Evolutionary conservation across 1,284 basidiomycete species (phyloP).

Genomic region (Sanghuangporus baumii): DNA sequence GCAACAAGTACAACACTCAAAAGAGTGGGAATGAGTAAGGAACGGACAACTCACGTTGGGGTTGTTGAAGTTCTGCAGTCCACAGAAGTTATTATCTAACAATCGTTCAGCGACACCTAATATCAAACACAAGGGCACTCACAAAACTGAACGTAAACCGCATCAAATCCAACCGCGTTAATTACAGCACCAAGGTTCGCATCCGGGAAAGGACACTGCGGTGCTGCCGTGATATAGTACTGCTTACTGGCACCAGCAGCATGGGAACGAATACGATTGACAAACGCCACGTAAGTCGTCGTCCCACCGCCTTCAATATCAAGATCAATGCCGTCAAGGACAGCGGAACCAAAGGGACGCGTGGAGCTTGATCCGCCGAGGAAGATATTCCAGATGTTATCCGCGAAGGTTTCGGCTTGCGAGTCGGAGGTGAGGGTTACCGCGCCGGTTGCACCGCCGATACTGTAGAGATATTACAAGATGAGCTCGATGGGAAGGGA

Average conservation of each 20-base stretch:
- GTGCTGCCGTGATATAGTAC: conserved; percentile 59
- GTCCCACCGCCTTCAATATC: conserved; percentile 60
- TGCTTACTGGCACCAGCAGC: conserved; percentile 40
- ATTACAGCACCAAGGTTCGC: conserved; percentile 48
- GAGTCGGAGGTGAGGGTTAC: conserved; percentile 47
- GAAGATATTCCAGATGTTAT: conserved; percentile 62
- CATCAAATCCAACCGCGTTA: conserved; percentile 53
- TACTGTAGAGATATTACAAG: conserved; percentile 21
- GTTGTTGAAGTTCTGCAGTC: conserved; percentile 37
- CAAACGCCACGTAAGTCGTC: conserved; percentile 47
- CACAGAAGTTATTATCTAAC: conserved; percentile 57
- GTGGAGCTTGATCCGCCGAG: conserved; percentile 50
- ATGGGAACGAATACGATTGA: conserved; percentile 44
- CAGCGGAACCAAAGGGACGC: conserved; percentile 56
- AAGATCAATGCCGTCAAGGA: conserved; percentile 63
- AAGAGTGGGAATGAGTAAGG: not conserved
- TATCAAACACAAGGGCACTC: conserved; percentile 17
- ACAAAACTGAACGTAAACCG: conserved; percentile 60
- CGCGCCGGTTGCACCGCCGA: conserved; percentile 57
- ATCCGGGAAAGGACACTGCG: conserved; percentile 66
- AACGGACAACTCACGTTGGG: conserved; percentile 30
- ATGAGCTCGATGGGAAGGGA: not conserved
- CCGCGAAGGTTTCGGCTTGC: conserved; percentile 46
- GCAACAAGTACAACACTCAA: conserved; percentile 2
- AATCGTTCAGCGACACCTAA: not conserved